These are phyloP conservation scores for Lactifluus hygrophoroides DNA, from an alignment of 768 basidiomycete genomes.

Conservation along the genomic window DNA sequence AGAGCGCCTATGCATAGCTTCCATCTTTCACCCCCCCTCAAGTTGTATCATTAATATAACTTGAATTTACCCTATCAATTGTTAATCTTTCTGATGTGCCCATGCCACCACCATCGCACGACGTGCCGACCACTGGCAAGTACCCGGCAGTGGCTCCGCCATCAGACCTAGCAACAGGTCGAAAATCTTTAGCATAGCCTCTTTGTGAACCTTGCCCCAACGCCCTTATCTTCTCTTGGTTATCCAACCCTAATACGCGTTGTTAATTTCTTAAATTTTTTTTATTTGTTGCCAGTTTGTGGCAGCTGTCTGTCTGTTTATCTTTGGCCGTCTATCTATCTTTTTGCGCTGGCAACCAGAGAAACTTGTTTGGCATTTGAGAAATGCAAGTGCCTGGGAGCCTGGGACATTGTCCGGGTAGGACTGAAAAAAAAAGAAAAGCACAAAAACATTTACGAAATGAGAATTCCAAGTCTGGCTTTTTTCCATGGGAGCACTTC, in stretches of 20 bases:
- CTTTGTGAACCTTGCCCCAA: not conserved
- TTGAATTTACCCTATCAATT: not conserved
- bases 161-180: not conserved
- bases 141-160: not conserved
- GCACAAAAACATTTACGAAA: not conserved
- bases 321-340: too few species aligned
- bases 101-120: not conserved
- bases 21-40: not conserved
- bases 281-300: not conserved
- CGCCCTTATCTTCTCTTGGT: not conserved
- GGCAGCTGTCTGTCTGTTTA: not conserved
- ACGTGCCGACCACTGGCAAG: too few species aligned
- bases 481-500: not conserved
- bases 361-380: not conserved
- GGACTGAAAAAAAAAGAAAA: not conserved
- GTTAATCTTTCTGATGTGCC: not conserved
- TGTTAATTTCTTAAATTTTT: too few species aligned
- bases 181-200: not conserved
- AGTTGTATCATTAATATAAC: not conserved
- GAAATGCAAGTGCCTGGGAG: too few species aligned
- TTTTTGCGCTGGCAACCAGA: not conserved
- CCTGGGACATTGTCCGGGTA: not conserved
- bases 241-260: constrained; percentile 11
- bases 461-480: not conserved
- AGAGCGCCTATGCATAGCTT: not conserved